Conservation (phyloP, 2,329 filamentous ascomycete species). For the Allantophomopsis lycopodina region DNA sequence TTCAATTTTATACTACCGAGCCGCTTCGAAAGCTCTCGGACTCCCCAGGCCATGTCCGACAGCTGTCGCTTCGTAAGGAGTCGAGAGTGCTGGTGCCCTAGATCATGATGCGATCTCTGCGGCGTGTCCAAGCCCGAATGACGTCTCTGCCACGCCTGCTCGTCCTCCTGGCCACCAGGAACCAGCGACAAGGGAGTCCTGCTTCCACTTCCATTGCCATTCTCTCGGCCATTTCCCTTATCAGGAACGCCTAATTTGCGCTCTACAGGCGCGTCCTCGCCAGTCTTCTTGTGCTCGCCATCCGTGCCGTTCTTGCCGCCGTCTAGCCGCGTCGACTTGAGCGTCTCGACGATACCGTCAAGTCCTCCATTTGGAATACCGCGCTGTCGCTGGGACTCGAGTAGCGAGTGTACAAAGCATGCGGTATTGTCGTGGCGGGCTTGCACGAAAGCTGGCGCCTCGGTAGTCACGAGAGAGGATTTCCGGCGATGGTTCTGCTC, state of each 20-base stretch:
- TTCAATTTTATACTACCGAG: conserved; percentile 72
- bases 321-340: conserved; percentile 6
- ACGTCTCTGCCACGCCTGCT: conserved; percentile 3
- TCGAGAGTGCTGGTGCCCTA: conserved; percentile 36
- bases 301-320: conserved; percentile 1
- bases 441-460: conserved; percentile 25
- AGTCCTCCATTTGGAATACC: conserved; percentile 13
- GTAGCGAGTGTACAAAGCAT: conserved; percentile 51
- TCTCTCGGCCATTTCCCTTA: too few species aligned
- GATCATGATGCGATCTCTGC: background rate
- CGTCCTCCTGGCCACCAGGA: conserved; percentile 3
- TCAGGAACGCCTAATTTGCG: conserved; percentile 2
- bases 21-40: conserved; percentile 77
- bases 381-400: conserved; percentile 37
- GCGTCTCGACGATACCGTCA: conserved; percentile 14
- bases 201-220: background rate
- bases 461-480: conserved; percentile 45
- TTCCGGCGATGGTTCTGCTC: conserved; percentile 49
- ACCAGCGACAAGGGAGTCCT: background rate
- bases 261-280: conserved; percentile 4
- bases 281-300: background rate
- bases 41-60: conserved; percentile 93
- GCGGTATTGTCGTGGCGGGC: conserved; percentile 30
- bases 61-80: conserved; percentile 89
- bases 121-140: background rate